A percentile compares a stretch with the other conserved stretches of the same genome.
Evolutionary conservation across 306 rosid species (phyloP).

Genomic region (Delonix regia): DNA sequence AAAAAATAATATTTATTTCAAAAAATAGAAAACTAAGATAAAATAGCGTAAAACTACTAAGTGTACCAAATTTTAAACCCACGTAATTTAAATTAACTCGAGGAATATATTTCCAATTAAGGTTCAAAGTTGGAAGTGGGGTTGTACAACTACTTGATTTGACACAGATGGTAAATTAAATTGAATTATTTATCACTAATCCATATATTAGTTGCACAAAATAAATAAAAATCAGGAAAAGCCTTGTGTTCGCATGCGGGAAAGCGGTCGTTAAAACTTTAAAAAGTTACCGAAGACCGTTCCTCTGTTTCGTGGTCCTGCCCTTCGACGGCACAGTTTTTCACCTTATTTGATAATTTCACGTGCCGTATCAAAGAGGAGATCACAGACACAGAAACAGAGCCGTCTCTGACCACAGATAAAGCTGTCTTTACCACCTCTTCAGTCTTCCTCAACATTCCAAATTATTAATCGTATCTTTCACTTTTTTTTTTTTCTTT

Average conservation of each 20-base stretch:
- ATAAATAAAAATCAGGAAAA: background rate
- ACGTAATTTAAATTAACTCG: no score
- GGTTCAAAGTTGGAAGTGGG: background rate
- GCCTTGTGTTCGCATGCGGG: background rate
- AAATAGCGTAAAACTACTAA: no score
- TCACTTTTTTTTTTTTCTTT: constrained; percentile 2
- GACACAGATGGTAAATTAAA: background rate
- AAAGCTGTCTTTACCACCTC: background rate
- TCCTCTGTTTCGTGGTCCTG: background rate
- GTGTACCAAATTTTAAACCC: no score
- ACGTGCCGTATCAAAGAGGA: constrained; percentile 36
- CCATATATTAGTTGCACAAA: background rate
- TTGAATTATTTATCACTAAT: background rate
- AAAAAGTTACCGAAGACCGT: background rate
- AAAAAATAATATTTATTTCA: no score
- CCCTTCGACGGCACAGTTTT: background rate
- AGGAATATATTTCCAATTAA: no score
- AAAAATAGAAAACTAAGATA: no score
- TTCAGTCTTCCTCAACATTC: background rate
- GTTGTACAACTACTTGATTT: background rate
- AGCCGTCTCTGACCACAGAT: constrained; percentile 43
- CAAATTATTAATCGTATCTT: constrained; percentile 8
- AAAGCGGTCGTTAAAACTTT: background rate
- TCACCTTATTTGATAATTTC: background rate
- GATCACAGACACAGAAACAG: constrained; percentile 17